Percentiles rank a stretch among this genome's conserved stretches.
phyloP scores from a whole-genome alignment of 495 filamentous ascomycete species.

The Penicillium macrosclerotiorum region DNA sequence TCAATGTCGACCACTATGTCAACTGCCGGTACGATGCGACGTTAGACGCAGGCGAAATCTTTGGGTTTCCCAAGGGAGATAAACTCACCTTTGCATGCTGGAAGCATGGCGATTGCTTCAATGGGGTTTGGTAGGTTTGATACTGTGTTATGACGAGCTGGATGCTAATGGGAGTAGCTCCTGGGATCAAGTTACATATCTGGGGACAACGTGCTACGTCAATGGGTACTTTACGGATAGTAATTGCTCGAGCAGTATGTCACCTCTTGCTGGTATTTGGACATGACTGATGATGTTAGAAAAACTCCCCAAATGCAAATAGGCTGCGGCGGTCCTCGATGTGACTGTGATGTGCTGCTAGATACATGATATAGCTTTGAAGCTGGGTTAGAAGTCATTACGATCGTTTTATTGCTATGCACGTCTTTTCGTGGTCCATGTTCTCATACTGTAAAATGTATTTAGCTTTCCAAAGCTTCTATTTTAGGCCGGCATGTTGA shows the following conservation, averaged over 20 bases:
- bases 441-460: no score
- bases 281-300: constrained; percentile 7
- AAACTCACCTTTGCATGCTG: constrained; percentile 4
- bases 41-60: constrained; percentile 4
- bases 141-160: constrained; percentile 2
- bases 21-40: constrained; percentile 3
- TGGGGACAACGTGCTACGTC: constrained; percentile 3
- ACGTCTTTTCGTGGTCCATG: no score
- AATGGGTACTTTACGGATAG: constrained; percentile 10
- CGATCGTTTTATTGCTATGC: no score
- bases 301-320: constrained; percentile 8
- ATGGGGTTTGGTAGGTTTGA: constrained; percentile 6
- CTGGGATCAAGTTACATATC: constrained; percentile 8
- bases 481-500: background rate
- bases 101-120: constrained; percentile 8
- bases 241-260: constrained; percentile 9
- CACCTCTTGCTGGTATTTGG: constrained; percentile 5
- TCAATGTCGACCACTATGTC: constrained; percentile 5
- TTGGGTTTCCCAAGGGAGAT: constrained; percentile 9
- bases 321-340: background rate
- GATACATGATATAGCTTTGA: background rate
- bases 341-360: background rate
- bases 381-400: background rate
- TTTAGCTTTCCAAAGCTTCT: no score
- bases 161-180: constrained; percentile 3